Conservation (phyloP, 352 stramenopile species). For the Globisporangium ultimum region DNA sequence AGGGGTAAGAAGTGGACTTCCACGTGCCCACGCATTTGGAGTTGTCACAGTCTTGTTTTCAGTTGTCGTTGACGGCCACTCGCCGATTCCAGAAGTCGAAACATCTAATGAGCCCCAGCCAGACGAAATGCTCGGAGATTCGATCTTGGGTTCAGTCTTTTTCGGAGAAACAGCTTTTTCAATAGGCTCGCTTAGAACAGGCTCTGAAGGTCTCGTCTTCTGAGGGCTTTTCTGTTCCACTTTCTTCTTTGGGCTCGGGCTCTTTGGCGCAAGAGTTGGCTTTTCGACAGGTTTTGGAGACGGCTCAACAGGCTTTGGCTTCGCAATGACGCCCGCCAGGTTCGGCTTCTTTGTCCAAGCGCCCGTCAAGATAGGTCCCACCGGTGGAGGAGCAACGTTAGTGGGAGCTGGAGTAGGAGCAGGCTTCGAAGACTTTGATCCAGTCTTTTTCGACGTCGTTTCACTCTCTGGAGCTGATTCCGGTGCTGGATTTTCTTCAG, state of each 20-base stretch:
- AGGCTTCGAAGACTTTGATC: conserved; percentile 31
- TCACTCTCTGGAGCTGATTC: conserved; percentile 14
- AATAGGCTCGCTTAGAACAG: conserved; percentile 20
- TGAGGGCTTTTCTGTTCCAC: conserved; percentile 29
- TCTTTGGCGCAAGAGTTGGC: conserved; percentile 11
- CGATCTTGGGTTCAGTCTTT: conserved; percentile 39
- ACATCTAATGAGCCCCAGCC: conserved; percentile 73
- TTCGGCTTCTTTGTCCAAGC: conserved; percentile 78
- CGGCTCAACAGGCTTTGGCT: conserved; percentile 30
- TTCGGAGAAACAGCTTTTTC: conserved; percentile 19
- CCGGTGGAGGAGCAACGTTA: conserved; percentile 35
- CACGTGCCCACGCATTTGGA: conserved; percentile 64
- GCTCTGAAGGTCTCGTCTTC: conserved; percentile 22
- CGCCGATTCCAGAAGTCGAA: conserved; percentile 48
- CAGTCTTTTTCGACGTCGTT: conserved; percentile 34
- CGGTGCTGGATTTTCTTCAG: conserved; percentile 3
- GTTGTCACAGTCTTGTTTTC: conserved; percentile 53
- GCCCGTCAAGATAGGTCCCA: conserved; percentile 55
- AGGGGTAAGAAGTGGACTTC: conserved; percentile 50
- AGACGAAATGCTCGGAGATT: conserved; percentile 44
- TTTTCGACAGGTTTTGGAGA: conserved; percentile 22
- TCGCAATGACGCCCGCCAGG: conserved; percentile 32
- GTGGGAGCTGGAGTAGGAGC: conserved; percentile 24
- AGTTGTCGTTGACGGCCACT: conserved; percentile 50
- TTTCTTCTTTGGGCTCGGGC: conserved; percentile 46